Evolutionary conservation across 2,329 filamentous ascomycete genomes (phyloP), one percentile per base, ranked within the genome.

Genomic region (Fusarium buxicola): DNA sequence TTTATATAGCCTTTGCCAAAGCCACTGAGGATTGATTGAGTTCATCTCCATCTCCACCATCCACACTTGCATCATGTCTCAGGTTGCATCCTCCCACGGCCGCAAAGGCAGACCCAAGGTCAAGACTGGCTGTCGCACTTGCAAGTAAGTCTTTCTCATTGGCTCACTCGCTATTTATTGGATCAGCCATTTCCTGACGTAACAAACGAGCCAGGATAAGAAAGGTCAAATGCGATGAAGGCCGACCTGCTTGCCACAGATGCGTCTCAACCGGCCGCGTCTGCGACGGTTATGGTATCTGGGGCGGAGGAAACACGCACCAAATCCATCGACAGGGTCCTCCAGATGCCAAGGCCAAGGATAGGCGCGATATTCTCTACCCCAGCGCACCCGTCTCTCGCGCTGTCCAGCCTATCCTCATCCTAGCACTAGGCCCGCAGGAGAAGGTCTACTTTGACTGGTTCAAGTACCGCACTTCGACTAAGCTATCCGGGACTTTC

Each of bases 401-500:
- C 16, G 24, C 55, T 5, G 18, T 62, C 3, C 47, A 58, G 2
- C 25, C 59, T 8, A 54, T 36, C 24, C 46, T 58, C 18, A 35
- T 46, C 9, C 24, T 38, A 9, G 25, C 32, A 12, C 25, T 66
- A n/a, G 54, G 47, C 8, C 16, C 45, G 9, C 35, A 43, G 34
- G 65, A 70, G 25, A 50, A 39, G 32, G 39, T 46, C 7, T 65
- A 64, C 45, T 58, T 69, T 55, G 63, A 68, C 35, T 70, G 63
- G 60, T 70, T 84, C 69, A 73, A 73, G 13, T 67, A 67, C 30
- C 75, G 75, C 16, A 80, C 76, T 5, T 68, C 66, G 1, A 60
- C 66, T 4, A 80, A 79, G 48, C 56, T 81, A 1, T 74, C 73
- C 0, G 77, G 77, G 1, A 69, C 70, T 2, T 80, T 78, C 48